Conservation (phyloP, 192 early-diverging fungal species). For the Powellomyces hirtus region DNA sequence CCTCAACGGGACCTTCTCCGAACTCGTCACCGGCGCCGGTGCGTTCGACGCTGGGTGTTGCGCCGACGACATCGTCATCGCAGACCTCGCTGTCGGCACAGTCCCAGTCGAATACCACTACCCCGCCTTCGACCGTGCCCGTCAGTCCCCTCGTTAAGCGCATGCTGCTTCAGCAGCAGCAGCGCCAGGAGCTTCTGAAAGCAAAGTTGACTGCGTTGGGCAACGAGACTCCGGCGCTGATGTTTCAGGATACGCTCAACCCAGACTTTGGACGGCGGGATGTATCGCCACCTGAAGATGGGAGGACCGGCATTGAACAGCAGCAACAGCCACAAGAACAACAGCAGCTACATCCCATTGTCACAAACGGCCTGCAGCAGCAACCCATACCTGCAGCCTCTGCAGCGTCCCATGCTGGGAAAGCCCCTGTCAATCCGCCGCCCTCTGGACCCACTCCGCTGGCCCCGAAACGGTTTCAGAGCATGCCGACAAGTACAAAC, state of each 20-base stretch:
- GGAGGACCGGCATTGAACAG: background rate
- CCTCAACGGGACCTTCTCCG: background rate
- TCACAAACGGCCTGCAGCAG: background rate
- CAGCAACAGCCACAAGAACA: background rate
- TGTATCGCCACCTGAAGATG: background rate
- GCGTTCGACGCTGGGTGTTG: no score
- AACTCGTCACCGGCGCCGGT: background rate
- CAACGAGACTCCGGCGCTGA: background rate
- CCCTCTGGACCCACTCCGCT: no score
- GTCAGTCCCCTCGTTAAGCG: slow-evolving; percentile 17
- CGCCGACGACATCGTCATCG: no score
- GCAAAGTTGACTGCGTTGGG: slow-evolving; percentile 13
- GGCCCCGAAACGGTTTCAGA: background rate
- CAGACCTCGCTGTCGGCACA: no score
- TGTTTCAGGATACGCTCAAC: slow-evolving; percentile 18
- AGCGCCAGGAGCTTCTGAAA: slow-evolving; percentile 13
- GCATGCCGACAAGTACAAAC: background rate
- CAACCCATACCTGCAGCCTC: no score
- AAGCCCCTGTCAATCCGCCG: no score
- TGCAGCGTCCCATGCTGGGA: no score
- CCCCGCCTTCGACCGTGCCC: background rate
- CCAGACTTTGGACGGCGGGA: slow-evolving; percentile 21
- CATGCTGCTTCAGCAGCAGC: slow-evolving; percentile 23
- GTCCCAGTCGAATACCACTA: background rate
- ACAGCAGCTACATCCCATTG: background rate